Evolutionary conservation across 305 asterid species (phyloP), one percentile per base, ranked within the genome.

Genomic region (Fraxinus angustifolia): DNA sequence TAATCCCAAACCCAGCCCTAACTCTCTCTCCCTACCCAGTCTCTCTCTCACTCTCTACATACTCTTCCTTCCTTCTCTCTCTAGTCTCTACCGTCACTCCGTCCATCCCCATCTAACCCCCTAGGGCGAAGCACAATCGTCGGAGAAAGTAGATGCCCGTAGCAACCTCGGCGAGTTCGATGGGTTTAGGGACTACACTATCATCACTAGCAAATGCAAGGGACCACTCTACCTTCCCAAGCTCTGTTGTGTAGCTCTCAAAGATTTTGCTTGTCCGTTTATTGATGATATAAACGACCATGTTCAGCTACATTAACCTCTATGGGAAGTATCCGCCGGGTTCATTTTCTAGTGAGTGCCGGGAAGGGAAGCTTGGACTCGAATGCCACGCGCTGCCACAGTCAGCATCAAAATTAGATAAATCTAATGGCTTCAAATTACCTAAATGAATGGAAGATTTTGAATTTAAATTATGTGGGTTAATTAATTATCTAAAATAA

Each of bases 211-310:
- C 85, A 80, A 85, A 58, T 88, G 97, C 91, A 91, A 80, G 56
- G 92, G 83, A 42, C 93, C 91, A 0, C 1, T 74, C 2, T 92
- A 86, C 83, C 74, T 86, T 33, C 72, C 85, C 0, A 82, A 79
- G 1, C 84, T 26, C 6, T 92, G 95, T 26, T 92, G 93, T 76
- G 53, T 76, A 10, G 87, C 90, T 33, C 21, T 89, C 0, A 76
- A 62, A 68, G 83, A 91, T 12, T 88, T 94, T 5, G 90, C 90
- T 31, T 94, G 98, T 81, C 97, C 89, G 1, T 86, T 83, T n/a
- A 70, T n/a, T 0, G 88, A 76, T 3, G 48, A 88, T 3, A 6
- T 94, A 28, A 90, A 93, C 23, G 97, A 56, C 68, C 6, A 86
- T 94, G 91, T 83, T 91, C 79, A 78, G 86, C 79, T 90, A 93